Base-by-base conservation (phyloP, 2,329 filamentous ascomycete genomes). In the Penicillium vulpinum region DNA sequence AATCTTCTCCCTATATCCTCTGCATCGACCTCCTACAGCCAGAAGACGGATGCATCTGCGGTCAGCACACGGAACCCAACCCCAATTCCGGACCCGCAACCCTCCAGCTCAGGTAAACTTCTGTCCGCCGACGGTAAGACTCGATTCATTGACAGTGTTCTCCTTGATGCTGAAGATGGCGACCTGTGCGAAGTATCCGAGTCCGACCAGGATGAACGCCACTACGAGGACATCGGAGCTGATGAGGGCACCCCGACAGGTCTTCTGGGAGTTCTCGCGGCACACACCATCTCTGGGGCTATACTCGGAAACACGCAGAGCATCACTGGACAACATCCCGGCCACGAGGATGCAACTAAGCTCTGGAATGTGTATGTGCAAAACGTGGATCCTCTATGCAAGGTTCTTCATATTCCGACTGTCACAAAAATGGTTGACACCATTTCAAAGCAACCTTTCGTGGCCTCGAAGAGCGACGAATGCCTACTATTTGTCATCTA, bases 351-450 rank as follows among this genome's bases (percentile, higher is more conserved):
- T 33, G 83, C 89, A 26, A 86, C 90, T 65, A 81, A 82, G 49
- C 79, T 93, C 5, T 93, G 90, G 90, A 87, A 91, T 69, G 78
- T 85, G 9, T 92, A 88, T 62, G 76, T 91, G 6, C 85, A 90
- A 47, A 86, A 90, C 59, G 85, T 92, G 54, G 89, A 92, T 65
- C 89, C 89, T 0, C 71, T 91, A 44, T 84, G 85, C 62, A 92
- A 92, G 69, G 67, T 86, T 44, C 85, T 91, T 24, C 90, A 93
- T 68, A 82, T 88, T 1, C 89, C 89, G 0, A 86, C 86, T 0
- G 72, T 91, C 4, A 86, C 91, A 65, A 81, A 83, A 2, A 81
- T 83, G 44, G 77, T 92, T 8, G 80, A 88, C 36, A 83, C 89
- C 56, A 86, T 87, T 2, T 83, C 81, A 10, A 33, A 57, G 61